These are phyloP conservation scores for Cordyceps militaris DNA, from an alignment of 2,329 filamentous ascomycete species.

Conservation along the genomic window DNA sequence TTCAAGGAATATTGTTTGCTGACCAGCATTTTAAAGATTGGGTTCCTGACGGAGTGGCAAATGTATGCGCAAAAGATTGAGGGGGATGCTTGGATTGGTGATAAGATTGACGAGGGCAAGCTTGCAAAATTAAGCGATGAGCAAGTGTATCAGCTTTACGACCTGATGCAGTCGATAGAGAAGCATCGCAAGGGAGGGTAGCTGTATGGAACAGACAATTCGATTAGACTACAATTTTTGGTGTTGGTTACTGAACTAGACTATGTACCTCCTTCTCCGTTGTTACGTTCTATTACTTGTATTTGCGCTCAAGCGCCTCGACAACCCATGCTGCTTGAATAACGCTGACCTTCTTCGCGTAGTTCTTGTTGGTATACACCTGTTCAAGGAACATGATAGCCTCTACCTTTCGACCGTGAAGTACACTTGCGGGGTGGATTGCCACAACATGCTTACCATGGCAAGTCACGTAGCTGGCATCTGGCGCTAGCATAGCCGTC, in stretches of 20 bases:
- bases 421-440: conserved; percentile 55
- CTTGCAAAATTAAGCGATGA: conserved; percentile 95
- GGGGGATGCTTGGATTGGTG: conserved; percentile 76
- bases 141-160: conserved; percentile 88
- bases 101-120: conserved; percentile 75
- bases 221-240: background rate
- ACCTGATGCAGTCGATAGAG: conserved; percentile 78
- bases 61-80: conserved; percentile 88
- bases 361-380: conserved; percentile 59
- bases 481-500: conserved; percentile 53
- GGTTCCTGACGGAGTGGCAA: conserved; percentile 96
- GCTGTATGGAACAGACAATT: conserved; percentile 16
- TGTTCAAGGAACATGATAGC: conserved; percentile 64
- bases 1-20: background rate
- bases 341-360: conserved; percentile 58
- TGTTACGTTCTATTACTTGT: conserved; percentile 15
- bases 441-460: conserved; percentile 54
- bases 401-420: conserved; percentile 57
- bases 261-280: background rate
- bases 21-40: conserved; percentile 53
- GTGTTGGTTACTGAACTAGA: background rate
- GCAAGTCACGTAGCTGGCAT: conserved; percentile 54
- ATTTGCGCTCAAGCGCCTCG: conserved; percentile 35
- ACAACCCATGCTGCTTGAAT: conserved; percentile 54
- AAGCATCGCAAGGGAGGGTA: conserved; percentile 25